Base-by-base conservation (phyloP, 441 rosid species). In the Metrosideros polymorpha region DNA sequence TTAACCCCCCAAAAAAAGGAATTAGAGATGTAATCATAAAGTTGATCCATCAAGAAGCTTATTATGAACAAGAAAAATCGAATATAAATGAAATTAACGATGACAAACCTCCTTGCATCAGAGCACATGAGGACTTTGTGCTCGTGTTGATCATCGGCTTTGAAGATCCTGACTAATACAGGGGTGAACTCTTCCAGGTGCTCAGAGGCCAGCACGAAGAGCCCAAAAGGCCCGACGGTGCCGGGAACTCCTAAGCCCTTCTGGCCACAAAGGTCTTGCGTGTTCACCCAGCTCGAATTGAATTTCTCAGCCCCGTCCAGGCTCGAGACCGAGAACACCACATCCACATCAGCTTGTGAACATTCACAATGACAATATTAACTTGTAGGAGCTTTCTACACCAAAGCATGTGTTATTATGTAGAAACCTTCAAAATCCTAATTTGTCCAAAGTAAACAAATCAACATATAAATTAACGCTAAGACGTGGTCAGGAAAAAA, bases 191-290 rank as follows among this genome's bases (percentile, higher is more conserved):
- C 98, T 86, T 92, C 93, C 2, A 96, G 84, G 18, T 92, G 88
- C 35, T 88, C 42, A 3, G 97, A 93, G 39, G 98, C 99, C 47
- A 97, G 83, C 9, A 96, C 93, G 87, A 95, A 75, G 32, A 97
- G 90, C 45, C 98, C 98, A 57, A 97, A 97, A 35, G 98, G 98
- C 7, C 99, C 98, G 12, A 94, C 85, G 0, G 94, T 95, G 2
- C 98, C 99, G 0, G 54, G 87, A 30, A 87, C 88, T 3, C 71
- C 89, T 5, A 95, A 90, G 24, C 95, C 93, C 86, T 86, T 92
- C 47, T 42, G 47, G 29, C 87, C 66, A 57, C 98, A 97, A 0
- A 97, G 91, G 7, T 94, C 94, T 83, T 88, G 88, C 15, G 96
- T 94, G 13, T 90, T 89, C 7, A 85, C 85, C 92, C 92, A 95